phyloP scores from a whole-genome alignment of 441 rosid genomes.

The Geranium incanum region DNA sequence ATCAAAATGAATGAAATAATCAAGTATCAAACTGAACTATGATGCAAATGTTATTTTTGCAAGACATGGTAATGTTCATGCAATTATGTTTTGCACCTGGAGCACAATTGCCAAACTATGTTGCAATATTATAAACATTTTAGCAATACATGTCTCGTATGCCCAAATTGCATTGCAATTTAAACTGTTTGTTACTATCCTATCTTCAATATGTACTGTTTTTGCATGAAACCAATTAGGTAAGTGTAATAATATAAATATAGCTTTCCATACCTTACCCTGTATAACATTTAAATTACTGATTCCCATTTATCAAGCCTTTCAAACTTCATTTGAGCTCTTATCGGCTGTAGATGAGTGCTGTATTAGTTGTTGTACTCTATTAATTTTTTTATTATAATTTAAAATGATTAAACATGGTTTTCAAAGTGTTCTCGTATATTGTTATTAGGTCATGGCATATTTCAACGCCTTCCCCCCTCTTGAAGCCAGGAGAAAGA shows the following conservation, averaged over 20 bases:
- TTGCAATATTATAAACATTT: neutral
- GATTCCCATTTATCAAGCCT: too few relatives aligned
- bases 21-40: neutral
- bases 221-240: neutral
- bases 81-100: neutral
- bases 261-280: neutral
- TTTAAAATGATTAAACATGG: neutral
- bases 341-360: neutral
- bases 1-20: neutral
- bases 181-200: neutral
- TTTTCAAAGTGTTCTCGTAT: slow-evolving; percentile 9
- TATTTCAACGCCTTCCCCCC: slow-evolving; percentile 12
- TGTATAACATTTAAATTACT: too few relatives aligned
- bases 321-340: neutral
- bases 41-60: neutral
- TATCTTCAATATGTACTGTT: neutral
- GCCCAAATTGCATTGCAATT: neutral
- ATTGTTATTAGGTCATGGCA: slow-evolving; percentile 13
- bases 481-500: slow-evolving; percentile 29
- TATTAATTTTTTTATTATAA: neutral
- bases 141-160: neutral
- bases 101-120: neutral
- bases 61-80: neutral
- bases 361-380: neutral
- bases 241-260: neutral